Evolutionary conservation across 768 basidiomycete genomes (phyloP).

Genomic region (Dentipellis sp.): DNA sequence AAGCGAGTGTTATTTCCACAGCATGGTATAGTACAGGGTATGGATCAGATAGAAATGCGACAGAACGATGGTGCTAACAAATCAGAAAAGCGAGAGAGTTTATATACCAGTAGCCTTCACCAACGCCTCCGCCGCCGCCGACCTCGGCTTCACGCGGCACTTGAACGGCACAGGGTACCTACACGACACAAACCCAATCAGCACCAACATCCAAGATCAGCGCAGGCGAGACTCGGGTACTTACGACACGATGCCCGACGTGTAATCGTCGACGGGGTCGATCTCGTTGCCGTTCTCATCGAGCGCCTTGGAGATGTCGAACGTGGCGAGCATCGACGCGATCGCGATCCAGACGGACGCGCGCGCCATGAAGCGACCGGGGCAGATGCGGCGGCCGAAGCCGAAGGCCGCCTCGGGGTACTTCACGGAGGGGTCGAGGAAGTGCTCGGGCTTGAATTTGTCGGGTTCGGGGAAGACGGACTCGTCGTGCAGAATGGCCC

Average conservation of each 20-base stretch:
- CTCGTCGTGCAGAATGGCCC: slow-evolving; percentile 20
- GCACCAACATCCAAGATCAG: neutral
- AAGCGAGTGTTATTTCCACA: too few species aligned
- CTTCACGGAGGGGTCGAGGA: slow-evolving; percentile 3
- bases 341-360: slow-evolving; percentile 10
- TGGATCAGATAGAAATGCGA: too few species aligned
- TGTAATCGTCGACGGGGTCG: slow-evolving; percentile 10
- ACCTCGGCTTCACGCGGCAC: neutral
- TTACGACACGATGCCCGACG: slow-evolving; percentile 13
- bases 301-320: slow-evolving; percentile 10
- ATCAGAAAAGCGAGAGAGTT: too few species aligned
- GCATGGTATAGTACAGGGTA: too few species aligned
- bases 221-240: slow-evolving; percentile 6
- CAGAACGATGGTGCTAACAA: too few species aligned
- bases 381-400: slow-evolving; percentile 7
- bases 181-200: neutral
- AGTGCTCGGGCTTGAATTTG: slow-evolving; percentile 22
- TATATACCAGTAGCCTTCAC: neutral
- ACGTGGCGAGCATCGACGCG: slow-evolving; percentile 12
- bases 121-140: neutral
- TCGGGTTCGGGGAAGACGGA: slow-evolving; percentile 19
- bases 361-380: slow-evolving; percentile 16
- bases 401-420: slow-evolving; percentile 10
- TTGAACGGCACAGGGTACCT: neutral
- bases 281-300: slow-evolving; percentile 11